Evolutionary conservation across 257 asterid species (phyloP).

Genomic region (Solanum paucissectum): DNA sequence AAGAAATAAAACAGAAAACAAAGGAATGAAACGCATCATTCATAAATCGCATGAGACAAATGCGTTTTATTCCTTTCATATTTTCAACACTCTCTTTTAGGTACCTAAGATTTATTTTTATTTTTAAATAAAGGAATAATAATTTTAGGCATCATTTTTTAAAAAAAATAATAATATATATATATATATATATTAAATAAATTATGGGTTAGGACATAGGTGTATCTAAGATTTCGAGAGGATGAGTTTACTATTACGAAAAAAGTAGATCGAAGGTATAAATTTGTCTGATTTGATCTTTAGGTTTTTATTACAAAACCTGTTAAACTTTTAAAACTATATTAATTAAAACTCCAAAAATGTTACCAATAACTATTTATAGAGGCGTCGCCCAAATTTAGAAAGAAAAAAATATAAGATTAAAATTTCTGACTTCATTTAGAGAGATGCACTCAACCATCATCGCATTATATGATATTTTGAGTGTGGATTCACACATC

Average conservation of each 20-base stretch:
- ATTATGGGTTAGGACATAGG: background rate
- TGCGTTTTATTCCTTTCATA: background rate
- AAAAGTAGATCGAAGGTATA: background rate
- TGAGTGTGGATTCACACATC: no score
- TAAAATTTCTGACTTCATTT: background rate
- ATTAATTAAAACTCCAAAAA: background rate
- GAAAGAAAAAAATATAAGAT: background rate
- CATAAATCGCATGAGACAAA: no score
- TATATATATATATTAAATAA: no score
- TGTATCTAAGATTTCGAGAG: background rate
- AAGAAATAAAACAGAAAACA: background rate
- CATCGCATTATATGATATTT: background rate
- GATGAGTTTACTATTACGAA: background rate
- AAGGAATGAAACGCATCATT: background rate
- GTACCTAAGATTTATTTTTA: background rate
- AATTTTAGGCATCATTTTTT: no score
- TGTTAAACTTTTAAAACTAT: no score
- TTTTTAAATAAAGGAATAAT: no score
- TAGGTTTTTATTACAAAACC: no score
- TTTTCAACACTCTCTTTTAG: no score
- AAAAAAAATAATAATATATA: no score
- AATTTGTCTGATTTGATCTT: background rate
- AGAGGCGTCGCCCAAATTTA: background rate
- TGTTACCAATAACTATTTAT: background rate
- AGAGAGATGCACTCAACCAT: background rate